phyloP scores from a whole-genome alignment of 2,329 filamentous ascomycete genomes.

The Pseudogymnoascus sp. region DNA sequence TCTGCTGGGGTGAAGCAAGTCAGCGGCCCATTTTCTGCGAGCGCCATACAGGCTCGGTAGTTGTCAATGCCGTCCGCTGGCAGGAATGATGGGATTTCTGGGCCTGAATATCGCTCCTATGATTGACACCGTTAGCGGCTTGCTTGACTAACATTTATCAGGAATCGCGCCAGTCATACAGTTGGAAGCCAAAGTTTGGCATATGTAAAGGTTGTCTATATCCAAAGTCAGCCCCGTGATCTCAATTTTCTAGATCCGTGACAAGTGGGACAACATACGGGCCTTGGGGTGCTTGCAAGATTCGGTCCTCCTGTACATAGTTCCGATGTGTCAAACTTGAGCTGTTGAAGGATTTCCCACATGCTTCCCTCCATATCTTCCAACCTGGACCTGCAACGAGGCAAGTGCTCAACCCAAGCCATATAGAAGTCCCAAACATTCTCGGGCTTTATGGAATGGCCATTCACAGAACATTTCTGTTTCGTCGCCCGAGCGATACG shows the following conservation, averaged over 20 bases:
- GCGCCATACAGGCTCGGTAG: neutral
- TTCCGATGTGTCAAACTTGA: neutral
- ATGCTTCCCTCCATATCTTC: conserved; percentile 10
- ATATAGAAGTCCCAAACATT: conserved; percentile 17
- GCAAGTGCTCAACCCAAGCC: conserved; percentile 14
- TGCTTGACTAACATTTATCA: neutral
- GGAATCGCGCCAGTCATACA: neutral
- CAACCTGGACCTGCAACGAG: neutral
- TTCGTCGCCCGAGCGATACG: conserved; percentile 14
- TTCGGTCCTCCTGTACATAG: neutral
- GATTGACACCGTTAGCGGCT: neutral
- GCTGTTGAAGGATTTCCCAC: neutral
- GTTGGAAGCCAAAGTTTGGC: conserved; percentile 6
- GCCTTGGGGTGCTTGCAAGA: neutral
- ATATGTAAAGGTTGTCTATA: neutral
- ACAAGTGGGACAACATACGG: neutral
- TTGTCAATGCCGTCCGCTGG: neutral
- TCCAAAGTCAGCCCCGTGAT: neutral
- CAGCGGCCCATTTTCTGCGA: neutral
- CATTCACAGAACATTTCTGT: neutral
- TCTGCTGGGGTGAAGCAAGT: neutral
- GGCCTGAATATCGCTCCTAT: conserved; percentile 1
- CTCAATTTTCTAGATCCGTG: neutral
- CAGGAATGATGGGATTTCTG: neutral
- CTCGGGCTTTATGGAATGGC: conserved; percentile 11